Percentiles rank a stretch among this genome's conserved stretches.
Conservation (phyloP, 495 filamentous ascomycete species). For the Tuber microsphaerosporum region DNA sequence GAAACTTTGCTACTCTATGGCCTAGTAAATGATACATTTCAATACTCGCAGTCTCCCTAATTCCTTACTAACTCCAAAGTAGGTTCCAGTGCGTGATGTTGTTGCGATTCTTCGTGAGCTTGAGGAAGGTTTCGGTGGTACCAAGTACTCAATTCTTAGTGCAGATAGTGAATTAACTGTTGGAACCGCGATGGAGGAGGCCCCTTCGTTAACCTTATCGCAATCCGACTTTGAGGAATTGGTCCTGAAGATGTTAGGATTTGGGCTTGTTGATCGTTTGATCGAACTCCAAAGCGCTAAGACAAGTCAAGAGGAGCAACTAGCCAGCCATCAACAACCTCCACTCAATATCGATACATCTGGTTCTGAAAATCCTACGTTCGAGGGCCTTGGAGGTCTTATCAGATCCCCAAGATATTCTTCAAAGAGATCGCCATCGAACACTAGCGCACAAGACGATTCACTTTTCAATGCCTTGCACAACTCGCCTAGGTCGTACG, state of each 20-base stretch:
- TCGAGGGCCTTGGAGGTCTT: background rate
- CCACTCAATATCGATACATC: background rate
- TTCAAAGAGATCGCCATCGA: background rate
- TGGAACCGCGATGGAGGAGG: background rate
- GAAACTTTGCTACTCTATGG: background rate
- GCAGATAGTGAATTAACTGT: slow-evolving; percentile 7
- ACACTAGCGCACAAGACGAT: background rate
- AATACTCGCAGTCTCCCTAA: background rate
- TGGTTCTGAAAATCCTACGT: background rate
- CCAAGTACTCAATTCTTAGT: slow-evolving; percentile 18
- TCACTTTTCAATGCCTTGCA: background rate
- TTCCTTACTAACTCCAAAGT: background rate
- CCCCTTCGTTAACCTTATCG: slow-evolving; percentile 11
- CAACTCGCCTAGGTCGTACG: background rate
- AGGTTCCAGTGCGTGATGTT: slow-evolving; percentile 24
- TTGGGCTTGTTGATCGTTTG: background rate
- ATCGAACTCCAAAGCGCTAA: background rate
- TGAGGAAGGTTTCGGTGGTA: slow-evolving; percentile 12
- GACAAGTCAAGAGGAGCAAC: background rate
- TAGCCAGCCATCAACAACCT: background rate
- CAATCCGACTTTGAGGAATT: slow-evolving; percentile 10
- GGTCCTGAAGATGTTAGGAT: slow-evolving; percentile 4
- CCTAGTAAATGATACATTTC: background rate
- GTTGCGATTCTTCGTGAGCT: slow-evolving; percentile 21
- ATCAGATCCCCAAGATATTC: background rate